These are phyloP conservation scores for Pochonia chlamydosporia DNA, from an alignment of 2,329 filamentous ascomycete genomes.

Conservation along the genomic window DNA sequence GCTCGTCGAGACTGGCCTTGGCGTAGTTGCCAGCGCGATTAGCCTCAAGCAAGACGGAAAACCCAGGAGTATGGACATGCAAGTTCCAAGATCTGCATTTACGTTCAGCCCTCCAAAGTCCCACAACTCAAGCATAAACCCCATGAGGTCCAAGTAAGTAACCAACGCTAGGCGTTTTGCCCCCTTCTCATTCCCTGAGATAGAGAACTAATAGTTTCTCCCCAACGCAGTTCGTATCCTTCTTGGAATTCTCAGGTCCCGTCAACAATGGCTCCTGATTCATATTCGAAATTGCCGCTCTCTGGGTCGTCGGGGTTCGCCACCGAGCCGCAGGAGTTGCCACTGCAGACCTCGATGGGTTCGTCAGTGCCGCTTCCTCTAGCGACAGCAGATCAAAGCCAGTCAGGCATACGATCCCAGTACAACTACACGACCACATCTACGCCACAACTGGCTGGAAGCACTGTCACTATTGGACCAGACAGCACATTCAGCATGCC, in stretches of 20 bases:
- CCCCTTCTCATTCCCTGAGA: neutral
- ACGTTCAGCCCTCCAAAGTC: slow-evolving; percentile 54
- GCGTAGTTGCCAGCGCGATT: slow-evolving; percentile 53
- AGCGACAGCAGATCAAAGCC: slow-evolving; percentile 40
- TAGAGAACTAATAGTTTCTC: slow-evolving; percentile 38
- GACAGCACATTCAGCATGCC: slow-evolving; percentile 47
- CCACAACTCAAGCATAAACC: slow-evolving; percentile 44
- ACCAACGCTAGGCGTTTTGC: neutral
- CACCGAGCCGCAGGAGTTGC: slow-evolving; percentile 48
- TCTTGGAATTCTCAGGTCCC: slow-evolving; percentile 51
- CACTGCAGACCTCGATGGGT: slow-evolving; percentile 45
- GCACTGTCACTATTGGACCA: slow-evolving; percentile 27
- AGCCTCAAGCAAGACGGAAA: slow-evolving; percentile 50
- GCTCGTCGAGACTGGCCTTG: slow-evolving; percentile 56
- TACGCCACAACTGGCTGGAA: slow-evolving; percentile 43
- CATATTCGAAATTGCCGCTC: slow-evolving; percentile 48
- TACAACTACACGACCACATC: slow-evolving; percentile 50
- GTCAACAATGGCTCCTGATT: slow-evolving; percentile 42
- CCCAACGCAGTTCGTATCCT: slow-evolving; percentile 49
- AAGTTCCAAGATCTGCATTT: slow-evolving; percentile 51
- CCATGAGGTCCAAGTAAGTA: slow-evolving; percentile 55
- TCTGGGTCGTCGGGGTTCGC: slow-evolving; percentile 41
- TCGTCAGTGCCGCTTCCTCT: slow-evolving; percentile 48
- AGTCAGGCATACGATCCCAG: slow-evolving; percentile 43
- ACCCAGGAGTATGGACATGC: slow-evolving; percentile 44